Conservation (phyloP, 2,329 filamentous ascomycete species). For the Neofusicoccum sp. region DNA sequence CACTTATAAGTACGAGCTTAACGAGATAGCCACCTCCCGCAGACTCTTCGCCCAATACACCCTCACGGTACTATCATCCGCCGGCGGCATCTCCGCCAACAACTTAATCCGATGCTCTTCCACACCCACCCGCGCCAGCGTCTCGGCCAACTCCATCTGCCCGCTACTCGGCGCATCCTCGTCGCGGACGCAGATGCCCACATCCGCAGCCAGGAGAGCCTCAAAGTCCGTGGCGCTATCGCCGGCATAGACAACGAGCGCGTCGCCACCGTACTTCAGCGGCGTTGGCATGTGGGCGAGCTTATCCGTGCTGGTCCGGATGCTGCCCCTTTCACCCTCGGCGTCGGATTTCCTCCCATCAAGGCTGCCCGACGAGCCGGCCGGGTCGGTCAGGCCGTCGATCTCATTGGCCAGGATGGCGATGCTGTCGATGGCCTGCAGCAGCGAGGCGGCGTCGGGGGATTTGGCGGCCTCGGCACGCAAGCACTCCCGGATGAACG, state of each 20-base stretch:
- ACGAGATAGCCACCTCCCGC: conserved; percentile 4
- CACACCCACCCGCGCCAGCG: conserved; percentile 36
- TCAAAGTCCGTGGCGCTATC: conserved; percentile 54
- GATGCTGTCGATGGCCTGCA: conserved; percentile 11
- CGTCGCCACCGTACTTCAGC: conserved; percentile 16
- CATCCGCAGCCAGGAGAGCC: conserved; percentile 46
- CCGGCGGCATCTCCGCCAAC: conserved; percentile 17
- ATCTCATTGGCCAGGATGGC: conserved; percentile 39
- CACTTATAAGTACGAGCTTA: conserved; percentile 1
- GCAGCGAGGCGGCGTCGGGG: not conserved
- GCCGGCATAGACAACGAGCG: conserved; percentile 47
- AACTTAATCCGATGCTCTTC: conserved; percentile 21
- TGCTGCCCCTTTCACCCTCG: conserved; percentile 23
- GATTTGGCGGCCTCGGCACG: not conserved
- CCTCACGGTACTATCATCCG: conserved; percentile 2
- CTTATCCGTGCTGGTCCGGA: conserved; percentile 48
- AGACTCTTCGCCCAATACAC: conserved; percentile 15
- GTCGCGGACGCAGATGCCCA: conserved; percentile 51
- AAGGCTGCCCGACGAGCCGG: conserved; percentile 32
- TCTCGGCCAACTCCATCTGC: conserved; percentile 36
- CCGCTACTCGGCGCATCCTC: conserved; percentile 38
- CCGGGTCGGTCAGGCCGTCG: conserved; percentile 29
- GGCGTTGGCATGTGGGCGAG: conserved; percentile 30
- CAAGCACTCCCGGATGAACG: conserved; percentile 30
- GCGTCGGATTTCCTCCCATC: conserved; percentile 18